Percentiles rank a stretch among this genome's conserved stretches.
These are phyloP conservation scores for Nigrospora oryzae DNA, from an alignment of 2,329 filamentous ascomycete genomes.

Conservation along the genomic window DNA sequence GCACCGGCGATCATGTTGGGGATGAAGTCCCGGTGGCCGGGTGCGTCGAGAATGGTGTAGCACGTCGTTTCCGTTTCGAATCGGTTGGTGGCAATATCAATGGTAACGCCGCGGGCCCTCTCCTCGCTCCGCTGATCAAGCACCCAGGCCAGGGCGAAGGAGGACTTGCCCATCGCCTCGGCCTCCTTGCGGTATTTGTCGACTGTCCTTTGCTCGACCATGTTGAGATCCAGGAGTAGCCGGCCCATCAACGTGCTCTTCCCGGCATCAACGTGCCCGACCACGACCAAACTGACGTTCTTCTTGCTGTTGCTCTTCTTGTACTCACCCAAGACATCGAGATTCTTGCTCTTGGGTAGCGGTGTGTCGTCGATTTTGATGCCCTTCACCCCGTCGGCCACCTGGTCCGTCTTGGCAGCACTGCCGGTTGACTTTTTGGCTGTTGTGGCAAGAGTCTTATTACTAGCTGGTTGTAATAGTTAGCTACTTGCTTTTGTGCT, in stretches of 20 bases:
- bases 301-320: slow-evolving; percentile 69
- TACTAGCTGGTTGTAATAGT: slow-evolving; percentile 41
- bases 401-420: slow-evolving; percentile 24
- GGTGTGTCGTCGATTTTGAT: slow-evolving; percentile 43
- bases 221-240: slow-evolving; percentile 79
- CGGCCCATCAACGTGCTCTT: slow-evolving; percentile 98
- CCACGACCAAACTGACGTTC: slow-evolving; percentile 83
- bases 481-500: slow-evolving; percentile 36
- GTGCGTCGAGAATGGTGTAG: slow-evolving; percentile 93
- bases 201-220: slow-evolving; percentile 79
- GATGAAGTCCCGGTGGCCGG: slow-evolving; percentile 91
- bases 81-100: slow-evolving; percentile 90
- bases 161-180: slow-evolving; percentile 85
- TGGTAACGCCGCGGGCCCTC: slow-evolving; percentile 81
- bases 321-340: slow-evolving; percentile 78
- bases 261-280: slow-evolving; percentile 93
- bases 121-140: slow-evolving; percentile 90
- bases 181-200: slow-evolving; percentile 86
- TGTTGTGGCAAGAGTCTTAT: slow-evolving; percentile 27
- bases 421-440: slow-evolving; percentile 30
- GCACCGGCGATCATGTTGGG: slow-evolving; percentile 99
- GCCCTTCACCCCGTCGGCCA: slow-evolving; percentile 23
- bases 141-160: slow-evolving; percentile 95
- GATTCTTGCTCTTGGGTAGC: slow-evolving; percentile 62
- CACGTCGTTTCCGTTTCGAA: slow-evolving; percentile 82